phyloP scores from a whole-genome alignment of 148 eudicot species.

The Pharnaceum exiguum region DNA sequence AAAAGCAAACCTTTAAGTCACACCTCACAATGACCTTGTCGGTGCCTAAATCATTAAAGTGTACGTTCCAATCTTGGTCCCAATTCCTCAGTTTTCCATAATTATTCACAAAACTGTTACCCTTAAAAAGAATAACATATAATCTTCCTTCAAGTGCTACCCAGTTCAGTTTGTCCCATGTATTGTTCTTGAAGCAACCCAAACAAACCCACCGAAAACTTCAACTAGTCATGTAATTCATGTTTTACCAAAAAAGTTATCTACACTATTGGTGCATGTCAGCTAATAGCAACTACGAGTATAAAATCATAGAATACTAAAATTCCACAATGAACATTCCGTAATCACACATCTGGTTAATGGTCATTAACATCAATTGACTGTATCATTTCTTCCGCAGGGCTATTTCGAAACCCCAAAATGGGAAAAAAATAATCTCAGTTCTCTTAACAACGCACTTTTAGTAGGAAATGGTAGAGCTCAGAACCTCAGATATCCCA shows the following conservation, averaged over 20 bases:
- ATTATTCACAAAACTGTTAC: not conserved
- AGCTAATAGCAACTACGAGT: not conserved
- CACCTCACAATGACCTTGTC: constrained; percentile 20
- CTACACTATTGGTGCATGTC: too few relatives aligned
- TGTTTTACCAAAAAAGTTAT: too few relatives aligned
- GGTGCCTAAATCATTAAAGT: constrained; percentile 30
- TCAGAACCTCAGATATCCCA: too few relatives aligned
- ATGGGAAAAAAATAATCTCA: too few relatives aligned
- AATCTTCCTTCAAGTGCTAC: not conserved
- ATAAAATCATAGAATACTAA: not conserved
- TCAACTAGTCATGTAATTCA: not conserved
- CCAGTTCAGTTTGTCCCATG: constrained; percentile 4
- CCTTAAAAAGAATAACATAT: not conserved
- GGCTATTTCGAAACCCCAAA: too few relatives aligned
- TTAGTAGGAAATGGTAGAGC: too few relatives aligned
- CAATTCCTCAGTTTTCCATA: constrained; percentile 10
- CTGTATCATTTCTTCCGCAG: too few relatives aligned
- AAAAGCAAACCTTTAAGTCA: not conserved
- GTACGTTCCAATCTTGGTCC: constrained; percentile 27
- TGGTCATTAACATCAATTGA: too few relatives aligned
- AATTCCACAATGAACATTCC: too few relatives aligned
- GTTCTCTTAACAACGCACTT: too few relatives aligned
- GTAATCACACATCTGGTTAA: too few relatives aligned
- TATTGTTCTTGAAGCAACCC: constrained; percentile 20
- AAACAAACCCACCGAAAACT: not conserved